Conservation (phyloP, 225 moss, liverwort and hornwort genomes). For the Lunularia cruciata region DNA sequence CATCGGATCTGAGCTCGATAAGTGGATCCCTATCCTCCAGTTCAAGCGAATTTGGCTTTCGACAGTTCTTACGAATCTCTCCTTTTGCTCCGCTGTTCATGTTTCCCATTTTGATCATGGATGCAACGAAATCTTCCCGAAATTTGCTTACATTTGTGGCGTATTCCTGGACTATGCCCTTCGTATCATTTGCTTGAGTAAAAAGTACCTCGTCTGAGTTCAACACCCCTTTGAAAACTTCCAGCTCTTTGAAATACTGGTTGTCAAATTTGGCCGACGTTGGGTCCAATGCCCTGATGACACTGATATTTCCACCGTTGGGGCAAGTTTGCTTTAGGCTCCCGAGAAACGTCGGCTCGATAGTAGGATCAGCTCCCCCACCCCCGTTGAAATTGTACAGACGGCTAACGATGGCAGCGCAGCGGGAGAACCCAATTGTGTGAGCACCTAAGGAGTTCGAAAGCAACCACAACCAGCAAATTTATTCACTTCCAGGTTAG, state of each 20-base stretch:
- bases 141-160: constrained; percentile 12
- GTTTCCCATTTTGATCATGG: constrained; percentile 27
- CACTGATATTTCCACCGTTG: neutral
- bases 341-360: constrained; percentile 18
- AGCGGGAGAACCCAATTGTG: neutral
- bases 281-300: constrained; percentile 23
- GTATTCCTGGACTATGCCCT: constrained; percentile 17
- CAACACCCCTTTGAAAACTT: constrained; percentile 11
- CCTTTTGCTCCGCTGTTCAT: constrained; percentile 17
- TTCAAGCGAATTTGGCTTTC: constrained; percentile 3
- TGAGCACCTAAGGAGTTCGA: constrained; percentile 3
- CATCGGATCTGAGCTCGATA: neutral
- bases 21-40: constrained; percentile 1
- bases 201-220: constrained; percentile 28
- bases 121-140: constrained; percentile 11
- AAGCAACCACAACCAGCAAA: no score
- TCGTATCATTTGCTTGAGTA: constrained; percentile 5
- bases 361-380: constrained; percentile 18
- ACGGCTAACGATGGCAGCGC: constrained; percentile 7
- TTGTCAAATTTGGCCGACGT: constrained; percentile 40
- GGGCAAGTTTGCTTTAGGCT: constrained; percentile 29
- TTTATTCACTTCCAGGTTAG: no score
- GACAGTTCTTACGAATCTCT: neutral
- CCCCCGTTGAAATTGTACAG: constrained; percentile 23
- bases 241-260: constrained; percentile 31